These are phyloP conservation scores for Macrophomina phaseolina DNA, from an alignment of 2,329 filamentous ascomycete species.

Conservation along the genomic window DNA sequence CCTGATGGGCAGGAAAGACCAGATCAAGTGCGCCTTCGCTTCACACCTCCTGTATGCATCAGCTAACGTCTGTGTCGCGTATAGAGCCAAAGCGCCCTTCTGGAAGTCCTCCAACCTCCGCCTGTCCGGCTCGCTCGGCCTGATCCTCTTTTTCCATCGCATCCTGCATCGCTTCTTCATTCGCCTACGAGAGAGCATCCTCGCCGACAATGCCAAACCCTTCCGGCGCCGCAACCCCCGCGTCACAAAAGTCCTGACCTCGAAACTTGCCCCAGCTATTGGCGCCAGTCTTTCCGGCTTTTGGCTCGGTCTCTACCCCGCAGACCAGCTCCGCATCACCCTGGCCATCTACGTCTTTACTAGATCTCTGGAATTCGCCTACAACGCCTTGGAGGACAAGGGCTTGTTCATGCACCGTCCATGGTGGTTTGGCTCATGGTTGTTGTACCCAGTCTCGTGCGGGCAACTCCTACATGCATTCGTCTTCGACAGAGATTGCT, in stretches of 20 bases:
- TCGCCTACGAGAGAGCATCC: conserved; percentile 76
- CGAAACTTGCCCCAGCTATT: conserved; percentile 83
- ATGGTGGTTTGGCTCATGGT: conserved; percentile 63
- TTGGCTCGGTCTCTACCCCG: conserved; percentile 77
- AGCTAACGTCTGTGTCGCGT: background rate
- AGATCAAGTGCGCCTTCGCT: conserved; percentile 31
- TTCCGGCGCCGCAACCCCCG: conserved; percentile 85
- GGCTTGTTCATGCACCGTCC: conserved; percentile 70
- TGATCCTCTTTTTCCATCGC: conserved; percentile 86
- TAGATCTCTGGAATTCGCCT: conserved; percentile 82
- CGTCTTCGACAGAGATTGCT: conserved; percentile 59
- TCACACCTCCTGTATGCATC: background rate
- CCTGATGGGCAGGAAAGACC: conserved; percentile 40
- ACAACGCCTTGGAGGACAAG: conserved; percentile 80
- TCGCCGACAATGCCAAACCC: conserved; percentile 77
- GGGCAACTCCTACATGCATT: conserved; percentile 58
- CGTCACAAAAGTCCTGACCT: conserved; percentile 76
- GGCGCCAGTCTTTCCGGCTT: conserved; percentile 87
- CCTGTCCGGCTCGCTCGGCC: conserved; percentile 80
- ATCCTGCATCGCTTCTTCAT: conserved; percentile 89
- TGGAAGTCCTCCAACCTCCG: conserved; percentile 71
- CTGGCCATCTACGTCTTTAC: conserved; percentile 83
- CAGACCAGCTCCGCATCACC: conserved; percentile 74
- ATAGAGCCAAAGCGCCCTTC: conserved; percentile 42
- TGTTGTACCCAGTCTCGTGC: conserved; percentile 56